Percentiles rank a stretch among this genome's conserved stretches.
Evolutionary conservation across 495 filamentous ascomycete genomes (phyloP).

Genomic region (Xylaria acuta): DNA sequence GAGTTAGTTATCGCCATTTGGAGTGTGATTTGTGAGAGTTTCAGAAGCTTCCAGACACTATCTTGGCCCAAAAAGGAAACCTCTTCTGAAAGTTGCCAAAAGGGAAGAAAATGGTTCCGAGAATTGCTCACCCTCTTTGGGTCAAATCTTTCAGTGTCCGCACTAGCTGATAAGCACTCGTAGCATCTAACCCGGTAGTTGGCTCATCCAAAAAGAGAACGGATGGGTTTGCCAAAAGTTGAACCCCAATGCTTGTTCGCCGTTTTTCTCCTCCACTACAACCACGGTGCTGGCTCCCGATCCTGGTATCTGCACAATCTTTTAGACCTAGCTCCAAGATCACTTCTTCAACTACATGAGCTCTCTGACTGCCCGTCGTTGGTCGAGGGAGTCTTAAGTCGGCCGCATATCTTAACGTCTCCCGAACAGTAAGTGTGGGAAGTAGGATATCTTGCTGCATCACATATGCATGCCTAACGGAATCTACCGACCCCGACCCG

Average conservation of each 20-base stretch:
- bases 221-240: slow-evolving; percentile 75
- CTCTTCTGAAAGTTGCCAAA: too few species aligned
- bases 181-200: slow-evolving; percentile 76
- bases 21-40: too few species aligned
- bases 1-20: too few species aligned
- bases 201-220: slow-evolving; percentile 79
- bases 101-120: too few species aligned
- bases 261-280: slow-evolving; percentile 81
- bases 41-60: too few species aligned
- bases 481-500: slow-evolving; percentile 62
- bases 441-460: slow-evolving; percentile 79
- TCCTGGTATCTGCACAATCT: slow-evolving; percentile 73
- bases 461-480: slow-evolving; percentile 65
- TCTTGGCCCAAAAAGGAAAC: too few species aligned
- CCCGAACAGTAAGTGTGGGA: slow-evolving; percentile 72
- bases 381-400: slow-evolving; percentile 70
- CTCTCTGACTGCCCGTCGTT: slow-evolving; percentile 62
- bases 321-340: slow-evolving; percentile 76
- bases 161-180: slow-evolving; percentile 75
- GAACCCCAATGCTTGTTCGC: slow-evolving; percentile 74
- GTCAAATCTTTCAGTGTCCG: slow-evolving; percentile 70
- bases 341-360: slow-evolving; percentile 69
- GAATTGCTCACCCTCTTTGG: slow-evolving; percentile 56
- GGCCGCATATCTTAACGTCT: slow-evolving; percentile 74
- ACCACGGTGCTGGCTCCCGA: slow-evolving; percentile 72